Evolutionary conservation across 148 eudicot genomes (phyloP).

Genomic region (Camellia granthamiana): DNA sequence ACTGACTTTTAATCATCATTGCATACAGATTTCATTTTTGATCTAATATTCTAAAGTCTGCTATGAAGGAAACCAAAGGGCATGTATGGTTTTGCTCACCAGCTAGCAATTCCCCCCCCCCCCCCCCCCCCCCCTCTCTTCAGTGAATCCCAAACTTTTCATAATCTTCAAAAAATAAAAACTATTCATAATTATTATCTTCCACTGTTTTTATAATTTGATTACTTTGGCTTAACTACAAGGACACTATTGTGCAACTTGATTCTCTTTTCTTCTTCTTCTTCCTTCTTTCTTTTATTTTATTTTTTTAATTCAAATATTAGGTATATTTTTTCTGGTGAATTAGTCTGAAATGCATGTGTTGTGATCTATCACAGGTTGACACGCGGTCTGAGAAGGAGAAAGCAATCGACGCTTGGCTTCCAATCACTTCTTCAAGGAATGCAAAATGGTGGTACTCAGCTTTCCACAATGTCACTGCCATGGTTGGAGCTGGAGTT

Average conservation of each 20-base stretch:
- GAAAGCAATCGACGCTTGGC: slow-evolving; percentile 48
- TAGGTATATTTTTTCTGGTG: neutral
- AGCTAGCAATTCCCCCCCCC: neutral
- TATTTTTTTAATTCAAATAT: neutral
- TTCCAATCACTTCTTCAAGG: slow-evolving; percentile 53
- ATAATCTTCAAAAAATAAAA: neutral
- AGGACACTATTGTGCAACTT: slow-evolving; percentile 2
- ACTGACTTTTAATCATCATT: neutral
- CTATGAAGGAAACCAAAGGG: neutral
- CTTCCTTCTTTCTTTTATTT: neutral
- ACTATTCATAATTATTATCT: neutral
- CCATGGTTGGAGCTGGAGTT: slow-evolving; percentile 66
- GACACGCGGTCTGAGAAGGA: slow-evolving; percentile 32
- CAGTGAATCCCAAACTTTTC: neutral
- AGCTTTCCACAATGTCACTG: slow-evolving; percentile 66
- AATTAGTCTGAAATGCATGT: neutral
- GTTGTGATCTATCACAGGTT: slow-evolving; percentile 12
- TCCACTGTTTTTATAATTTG: neutral
- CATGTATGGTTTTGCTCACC: neutral
- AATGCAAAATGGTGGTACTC: slow-evolving; percentile 69
- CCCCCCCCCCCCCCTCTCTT: neutral
- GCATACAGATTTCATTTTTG: neutral
- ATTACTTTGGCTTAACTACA: neutral
- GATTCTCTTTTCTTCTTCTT: neutral
- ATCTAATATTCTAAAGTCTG: neutral